Base-by-base conservation (phyloP, 768 basidiomycete genomes). In the Collybia sp. region DNA sequence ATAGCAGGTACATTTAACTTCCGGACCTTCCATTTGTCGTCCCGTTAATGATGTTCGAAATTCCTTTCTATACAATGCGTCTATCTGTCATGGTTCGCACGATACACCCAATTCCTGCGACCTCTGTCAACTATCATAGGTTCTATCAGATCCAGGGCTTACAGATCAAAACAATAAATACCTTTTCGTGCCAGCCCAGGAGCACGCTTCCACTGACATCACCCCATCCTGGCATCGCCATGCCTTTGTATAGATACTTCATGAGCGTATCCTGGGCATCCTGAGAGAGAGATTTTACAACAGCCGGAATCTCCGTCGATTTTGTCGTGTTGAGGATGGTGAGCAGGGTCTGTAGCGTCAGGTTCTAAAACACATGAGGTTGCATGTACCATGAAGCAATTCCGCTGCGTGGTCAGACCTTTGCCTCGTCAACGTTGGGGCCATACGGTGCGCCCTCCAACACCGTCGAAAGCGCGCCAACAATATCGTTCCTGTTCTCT, bases 161-260 rank as follows among this genome's bases (percentile, higher is more conserved):
- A 40, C 40, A 36, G 15, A 36, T 39, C 45, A 40, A 40, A 43
- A 16, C 43, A n/a, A 2, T 20, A 60, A 76, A 17, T 41, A 93
- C 93, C 87, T 95, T 96, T 65, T 96, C 93, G 60, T 98, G 95
- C 95, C 95, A 97, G 12, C 83, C 88, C 35, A 95, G 60, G 30
- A 79, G 53, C n/a, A 79, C 76, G 54, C 77, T 79, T 31, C 76
- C 77, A 52, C 75, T 79, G 53, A 77, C 71, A 56, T 80, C 78
- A n/a, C 73, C 76, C 72, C 74, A 76, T 13, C 76, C 77, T 17
- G 77, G 76, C 71, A 78, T 72, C 2, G 69, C 76, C 94, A 96
- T 97, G 12, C 91, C 94, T 70, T 98, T 98, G 79, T 97, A 98
- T 12, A 98, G 71, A 60, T 95, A 98, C 62, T 94, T 95, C 95